phyloP scores from a whole-genome alignment of 371 early-diverging fungal genomes.

The Rhizomucor pusillus region DNA sequence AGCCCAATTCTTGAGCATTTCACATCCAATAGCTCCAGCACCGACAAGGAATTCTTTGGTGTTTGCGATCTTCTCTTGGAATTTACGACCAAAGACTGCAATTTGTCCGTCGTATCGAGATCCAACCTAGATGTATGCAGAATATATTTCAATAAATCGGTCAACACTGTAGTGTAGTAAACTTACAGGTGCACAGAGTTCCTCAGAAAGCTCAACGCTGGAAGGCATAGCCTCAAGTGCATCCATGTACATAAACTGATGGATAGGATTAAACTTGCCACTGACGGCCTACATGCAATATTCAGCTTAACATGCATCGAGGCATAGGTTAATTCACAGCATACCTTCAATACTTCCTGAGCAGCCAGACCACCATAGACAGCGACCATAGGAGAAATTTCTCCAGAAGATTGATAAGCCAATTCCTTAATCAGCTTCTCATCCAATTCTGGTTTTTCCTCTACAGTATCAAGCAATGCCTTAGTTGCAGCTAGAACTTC shows the following conservation, averaged over 20 bases:
- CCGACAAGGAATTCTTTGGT: constrained; percentile 97
- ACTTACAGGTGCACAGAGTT: constrained; percentile 66
- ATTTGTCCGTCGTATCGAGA: constrained; percentile 95
- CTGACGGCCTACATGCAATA: constrained; percentile 51
- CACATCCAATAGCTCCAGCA: constrained; percentile 99
- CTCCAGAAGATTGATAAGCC: constrained; percentile 85
- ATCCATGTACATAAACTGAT: constrained; percentile 98
- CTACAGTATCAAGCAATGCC: constrained; percentile 44
- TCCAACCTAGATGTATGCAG: constrained; percentile 38
- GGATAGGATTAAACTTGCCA: constrained; percentile 96
- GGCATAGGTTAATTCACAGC: constrained; percentile 5
- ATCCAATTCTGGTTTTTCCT: constrained; percentile 74
- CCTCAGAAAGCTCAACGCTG: constrained; percentile 64
- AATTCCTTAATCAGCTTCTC: constrained; percentile 88
- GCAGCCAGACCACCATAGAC: constrained; percentile 98
- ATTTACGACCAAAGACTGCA: constrained; percentile 93
- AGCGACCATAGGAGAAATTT: constrained; percentile 96
- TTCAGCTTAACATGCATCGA: too few relatives aligned
- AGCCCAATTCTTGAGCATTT: constrained; percentile 99
- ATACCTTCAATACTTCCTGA: constrained; percentile 98
- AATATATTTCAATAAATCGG: background rate
- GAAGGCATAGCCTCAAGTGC: constrained; percentile 92
- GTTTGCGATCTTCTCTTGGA: constrained; percentile 88
- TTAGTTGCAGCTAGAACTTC: constrained; percentile 60
- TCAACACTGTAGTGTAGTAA: background rate